Evolutionary conservation across 257 asterid genomes (phyloP).

Genomic region (Scutellaria minor): DNA sequence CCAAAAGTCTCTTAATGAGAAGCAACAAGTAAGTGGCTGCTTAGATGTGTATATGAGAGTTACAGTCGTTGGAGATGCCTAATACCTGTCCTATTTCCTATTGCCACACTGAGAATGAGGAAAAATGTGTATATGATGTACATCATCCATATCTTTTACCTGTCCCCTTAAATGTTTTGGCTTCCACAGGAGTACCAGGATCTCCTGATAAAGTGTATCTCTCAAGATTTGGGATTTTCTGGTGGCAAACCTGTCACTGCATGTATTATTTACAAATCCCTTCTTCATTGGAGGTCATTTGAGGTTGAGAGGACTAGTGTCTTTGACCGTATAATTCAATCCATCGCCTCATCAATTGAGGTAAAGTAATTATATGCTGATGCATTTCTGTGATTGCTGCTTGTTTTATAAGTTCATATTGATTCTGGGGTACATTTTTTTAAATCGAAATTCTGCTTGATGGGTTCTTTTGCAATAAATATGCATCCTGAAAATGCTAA

Average conservation of each 20-base stretch:
- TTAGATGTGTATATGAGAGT: slow-evolving; percentile 14
- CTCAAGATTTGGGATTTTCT: slow-evolving; percentile 95
- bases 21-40: slow-evolving; percentile 73
- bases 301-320: slow-evolving; percentile 98
- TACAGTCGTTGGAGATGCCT: neutral
- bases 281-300: slow-evolving; percentile 98
- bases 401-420: slow-evolving; percentile 22
- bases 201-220: slow-evolving; percentile 83
- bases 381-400: slow-evolving; percentile 13
- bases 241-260: slow-evolving; percentile 97
- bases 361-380: slow-evolving; percentile 42
- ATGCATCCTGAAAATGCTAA: slow-evolving; percentile 33
- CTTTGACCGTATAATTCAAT: slow-evolving; percentile 90
- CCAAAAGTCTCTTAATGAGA: slow-evolving; percentile 87
- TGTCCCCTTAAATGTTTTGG: slow-evolving; percentile 36
- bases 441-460: neutral
- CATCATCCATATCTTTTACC: neutral
- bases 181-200: slow-evolving; percentile 89
- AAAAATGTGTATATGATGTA: neutral
- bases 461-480: neutral
- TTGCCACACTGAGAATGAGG: neutral
- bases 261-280: slow-evolving; percentile 91
- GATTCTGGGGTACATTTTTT: neutral
- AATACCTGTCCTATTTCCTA: slow-evolving; percentile 1
- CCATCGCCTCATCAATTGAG: slow-evolving; percentile 88